A percentile compares a stretch with the other conserved stretches of the same genome.
Conservation (phyloP, 2,329 filamentous ascomycete genomes). For the Zymoseptoria pseudotritici region DNA sequence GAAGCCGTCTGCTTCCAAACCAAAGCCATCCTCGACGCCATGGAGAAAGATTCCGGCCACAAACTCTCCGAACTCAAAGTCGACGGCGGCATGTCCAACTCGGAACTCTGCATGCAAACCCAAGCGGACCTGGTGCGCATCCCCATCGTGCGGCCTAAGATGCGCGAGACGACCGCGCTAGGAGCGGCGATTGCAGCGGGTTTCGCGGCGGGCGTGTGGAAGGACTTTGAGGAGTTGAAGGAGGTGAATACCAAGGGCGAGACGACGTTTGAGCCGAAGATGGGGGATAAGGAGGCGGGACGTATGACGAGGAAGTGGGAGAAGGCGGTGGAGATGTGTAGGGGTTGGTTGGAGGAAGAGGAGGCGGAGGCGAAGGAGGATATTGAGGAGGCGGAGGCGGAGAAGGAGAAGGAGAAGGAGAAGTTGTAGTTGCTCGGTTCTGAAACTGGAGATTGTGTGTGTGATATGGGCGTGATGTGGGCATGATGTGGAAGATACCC, state of each 20-base stretch:
- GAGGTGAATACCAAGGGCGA: constrained; percentile 64
- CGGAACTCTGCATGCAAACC: constrained; percentile 82
- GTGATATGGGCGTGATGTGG: background rate
- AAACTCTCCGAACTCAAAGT: constrained; percentile 69
- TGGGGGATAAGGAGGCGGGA: constrained; percentile 46
- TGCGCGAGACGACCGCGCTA: constrained; percentile 85
- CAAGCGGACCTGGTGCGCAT: constrained; percentile 83
- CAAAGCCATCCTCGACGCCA: constrained; percentile 85
- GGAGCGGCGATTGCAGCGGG: constrained; percentile 85
- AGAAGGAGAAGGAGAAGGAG: constrained; percentile 9
- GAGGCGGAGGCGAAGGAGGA: constrained; percentile 5
- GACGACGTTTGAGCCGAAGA: constrained; percentile 62
- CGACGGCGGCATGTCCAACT: constrained; percentile 84
- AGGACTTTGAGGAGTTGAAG: constrained; percentile 64
- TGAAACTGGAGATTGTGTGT: background rate
- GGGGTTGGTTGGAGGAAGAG: constrained; percentile 51
- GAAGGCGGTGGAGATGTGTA: constrained; percentile 71
- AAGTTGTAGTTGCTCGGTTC: constrained; percentile 8
- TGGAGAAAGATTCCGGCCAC: constrained; percentile 78
- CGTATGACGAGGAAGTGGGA: constrained; percentile 65
- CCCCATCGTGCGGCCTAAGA: constrained; percentile 72
- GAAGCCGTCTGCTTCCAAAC: constrained; percentile 92
- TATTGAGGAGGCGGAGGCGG: constrained; percentile 7
- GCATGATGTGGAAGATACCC: background rate
- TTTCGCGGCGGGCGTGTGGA: constrained; percentile 72